Conservation (phyloP, 768 basidiomycete genomes). For the Termitomyces eurrhizus region DNA sequence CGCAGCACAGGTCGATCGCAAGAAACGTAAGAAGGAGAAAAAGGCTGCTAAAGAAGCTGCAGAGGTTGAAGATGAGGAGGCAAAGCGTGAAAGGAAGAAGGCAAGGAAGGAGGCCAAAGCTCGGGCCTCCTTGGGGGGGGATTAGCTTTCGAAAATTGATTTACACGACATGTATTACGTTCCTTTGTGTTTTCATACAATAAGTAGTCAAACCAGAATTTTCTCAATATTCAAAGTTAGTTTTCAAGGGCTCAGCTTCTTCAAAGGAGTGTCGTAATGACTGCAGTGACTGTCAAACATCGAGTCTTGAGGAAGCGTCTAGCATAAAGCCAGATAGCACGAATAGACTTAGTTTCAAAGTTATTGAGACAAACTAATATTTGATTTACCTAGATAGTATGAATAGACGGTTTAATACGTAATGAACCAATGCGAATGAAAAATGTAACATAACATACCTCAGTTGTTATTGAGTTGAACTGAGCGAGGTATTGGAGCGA, state of each 20-base stretch:
- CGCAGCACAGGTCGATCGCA: slow-evolving; percentile 52
- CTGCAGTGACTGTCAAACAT: slow-evolving; percentile 19
- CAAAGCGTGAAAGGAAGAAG: slow-evolving; percentile 57
- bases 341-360: too few species aligned
- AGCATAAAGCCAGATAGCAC: too few species aligned
- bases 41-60: slow-evolving; percentile 47
- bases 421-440: too few species aligned
- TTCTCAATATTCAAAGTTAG: not conserved
- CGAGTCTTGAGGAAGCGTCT: too few species aligned
- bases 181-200: too few species aligned
- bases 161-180: not conserved
- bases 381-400: too few species aligned
- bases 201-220: not conserved
- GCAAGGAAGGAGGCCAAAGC: slow-evolving; percentile 69
- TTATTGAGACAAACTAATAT: too few species aligned
- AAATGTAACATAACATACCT: too few species aligned
- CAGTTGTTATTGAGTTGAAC: too few species aligned
- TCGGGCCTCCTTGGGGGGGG: slow-evolving; percentile 37
- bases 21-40: slow-evolving; percentile 61
- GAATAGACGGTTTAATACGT: too few species aligned
- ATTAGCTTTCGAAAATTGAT: slow-evolving; percentile 15
- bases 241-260: too few species aligned
- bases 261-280: slow-evolving; percentile 33
- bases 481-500: too few species aligned
- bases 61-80: slow-evolving; percentile 55